Evolutionary conservation across 495 filamentous ascomycete species (phyloP).

Genomic region (Neurospora hispaniola): DNA sequence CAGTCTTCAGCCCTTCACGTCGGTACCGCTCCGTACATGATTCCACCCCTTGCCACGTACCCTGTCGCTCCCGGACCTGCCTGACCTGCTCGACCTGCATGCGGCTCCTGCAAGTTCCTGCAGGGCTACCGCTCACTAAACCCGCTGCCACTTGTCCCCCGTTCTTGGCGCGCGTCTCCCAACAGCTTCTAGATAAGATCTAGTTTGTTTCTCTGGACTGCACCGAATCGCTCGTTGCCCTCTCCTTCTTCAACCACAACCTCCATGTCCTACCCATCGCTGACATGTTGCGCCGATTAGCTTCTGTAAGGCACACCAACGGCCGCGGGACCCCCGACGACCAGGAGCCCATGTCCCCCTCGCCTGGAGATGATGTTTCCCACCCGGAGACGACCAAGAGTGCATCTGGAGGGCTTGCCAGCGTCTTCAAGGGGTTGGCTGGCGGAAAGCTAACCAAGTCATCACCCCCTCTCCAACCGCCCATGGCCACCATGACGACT

Average conservation of each 20-base stretch:
- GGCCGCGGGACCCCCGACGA: conserved; percentile 32
- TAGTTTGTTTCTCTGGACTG: background rate
- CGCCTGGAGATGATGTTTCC: conserved; percentile 41
- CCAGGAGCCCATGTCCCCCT: conserved; percentile 43
- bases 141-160: conserved; percentile 7
- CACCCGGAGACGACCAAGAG: conserved; percentile 34
- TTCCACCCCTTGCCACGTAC: conserved; percentile 1
- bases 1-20: background rate
- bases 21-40: background rate
- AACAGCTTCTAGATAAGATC: background rate
- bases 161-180: conserved; percentile 8
- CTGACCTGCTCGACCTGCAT: conserved; percentile 16
- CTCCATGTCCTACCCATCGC: conserved; percentile 9
- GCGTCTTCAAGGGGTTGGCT: conserved; percentile 46
- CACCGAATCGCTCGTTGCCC: background rate
- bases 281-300: conserved; percentile 38
- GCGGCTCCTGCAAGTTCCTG: conserved; percentile 25
- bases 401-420: conserved; percentile 36
- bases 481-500: conserved; percentile 15
- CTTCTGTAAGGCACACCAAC: conserved; percentile 17
- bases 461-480: conserved; percentile 26
- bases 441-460: conserved; percentile 35
- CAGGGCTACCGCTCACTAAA: conserved; percentile 12
- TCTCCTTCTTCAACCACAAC: background rate
- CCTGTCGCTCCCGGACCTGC: conserved; percentile 1